Base-by-base conservation (phyloP, 495 filamentous ascomycete species). In the Podospora appendiculata region DNA sequence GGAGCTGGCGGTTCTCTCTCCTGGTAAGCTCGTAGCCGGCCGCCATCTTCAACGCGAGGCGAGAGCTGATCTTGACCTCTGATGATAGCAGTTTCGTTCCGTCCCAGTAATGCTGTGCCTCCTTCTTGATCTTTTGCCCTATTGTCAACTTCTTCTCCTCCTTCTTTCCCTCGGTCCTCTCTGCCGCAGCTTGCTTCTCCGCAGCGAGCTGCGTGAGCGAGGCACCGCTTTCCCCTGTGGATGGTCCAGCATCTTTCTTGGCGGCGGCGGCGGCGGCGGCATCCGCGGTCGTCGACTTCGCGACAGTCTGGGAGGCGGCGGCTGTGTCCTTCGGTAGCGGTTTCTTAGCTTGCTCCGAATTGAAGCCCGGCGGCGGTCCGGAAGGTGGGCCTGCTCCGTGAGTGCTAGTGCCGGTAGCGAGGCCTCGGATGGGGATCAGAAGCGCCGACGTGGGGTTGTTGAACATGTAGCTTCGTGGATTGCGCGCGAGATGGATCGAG, bases 51-150 rank as follows among this genome's bases (percentile, higher is more conserved):
- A 95, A 66, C 1, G 90, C 93, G 55, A 99, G 72, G 38, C 86
- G 86, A 10, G 83, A 86, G 69, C 90, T 96, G 63, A 99, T 99
- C 68, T 74, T 86, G 52, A 96, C 86, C 70, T 99, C 93, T 1
- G 88, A 87, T 19, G 88, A 89, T 59, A 99, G 77, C 56, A 99
- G 75, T 70, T 99, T 99, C n/a, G 91, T 99, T 38, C 93, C 93
- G 77, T 99, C 93, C 93, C 93, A 97, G 73, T 97, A 99, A 67
- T 99, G 93, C 54, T 84, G 79, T 13, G 76, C 75, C 65, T 97
- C 93, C 63, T 88, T 88, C 78, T 95, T 97, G 59, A 97, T 79
- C 74, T 90, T 95, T 64, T 96, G 89, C 67, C 80, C 83, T 4
- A 97, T 39, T 0, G 94, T 95, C 72, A 95, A 72, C 63, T 85